Evolutionary conservation across 2,329 filamentous ascomycete species (phyloP), one percentile per base, ranked within the genome.

Genomic region (Botrytis pseudocinerea): DNA sequence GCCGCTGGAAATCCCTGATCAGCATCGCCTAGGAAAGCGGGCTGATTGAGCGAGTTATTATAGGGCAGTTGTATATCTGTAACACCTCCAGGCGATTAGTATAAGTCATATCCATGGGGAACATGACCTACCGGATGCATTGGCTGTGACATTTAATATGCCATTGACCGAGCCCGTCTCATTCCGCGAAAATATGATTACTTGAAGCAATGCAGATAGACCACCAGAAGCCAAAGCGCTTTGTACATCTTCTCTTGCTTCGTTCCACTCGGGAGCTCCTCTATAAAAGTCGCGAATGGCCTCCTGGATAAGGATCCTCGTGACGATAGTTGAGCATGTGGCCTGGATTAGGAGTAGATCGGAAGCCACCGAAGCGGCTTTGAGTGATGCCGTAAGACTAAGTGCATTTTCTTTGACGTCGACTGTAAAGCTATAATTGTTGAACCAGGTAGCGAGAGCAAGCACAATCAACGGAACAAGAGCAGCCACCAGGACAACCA

Each of bases 341-440:
- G 92, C 92, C 83, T 94, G 89, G 77, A 97, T 89, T 69, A 97
- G 87, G 69, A 93, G 86, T 72, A 98, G 87, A 80, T 94, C 92
- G 70, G 93, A 91, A 9, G 92, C 86, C 75, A 98, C 87, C 80
- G 95, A 92, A 44, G 92, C 90, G 32, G 94, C 92, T 82, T 97
- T 97, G 80, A 97, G 89, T 4, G 92, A 94, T 10, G 95, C 95
- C 1, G 93, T 93, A 75, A 97, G 86, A 40, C 90, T 85, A 65
- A 98, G 88, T 69, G 91, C 88, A 69, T 88, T 86, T 20, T 88
- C 83, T 65, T 87, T 85, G 72, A 91, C 85, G 68, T 81, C 81
- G 46, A 90, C 83, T 38, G 91, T 88, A 77, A 91, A 90, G 74
- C 84, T 83, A 79, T 90, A 87, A 75, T 88, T 90, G 71, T 89